Evolutionary conservation across 1,284 basidiomycete species (phyloP), one percentile per base, ranked within the genome.

Genomic region (Puccinia hordei): DNA sequence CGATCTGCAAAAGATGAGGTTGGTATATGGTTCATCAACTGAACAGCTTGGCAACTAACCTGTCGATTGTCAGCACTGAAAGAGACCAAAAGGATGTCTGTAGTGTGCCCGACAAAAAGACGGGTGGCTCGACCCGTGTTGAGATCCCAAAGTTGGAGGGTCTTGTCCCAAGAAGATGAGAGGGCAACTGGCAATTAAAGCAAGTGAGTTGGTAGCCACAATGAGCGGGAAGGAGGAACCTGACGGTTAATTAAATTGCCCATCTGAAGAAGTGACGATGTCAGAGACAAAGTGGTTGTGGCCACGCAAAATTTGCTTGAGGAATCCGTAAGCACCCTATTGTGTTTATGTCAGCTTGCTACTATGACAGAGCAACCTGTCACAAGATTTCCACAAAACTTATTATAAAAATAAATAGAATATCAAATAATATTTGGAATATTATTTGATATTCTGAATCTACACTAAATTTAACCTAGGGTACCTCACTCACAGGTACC

Each of bases 201-300:
- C 30, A 57, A 57, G 22, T 12, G 19, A 33, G 30, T n/a, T 49
- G 57, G 22, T 9, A 35, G 10, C 12, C 12, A 61, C 10, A 9
- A 13, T 15, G 33, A 4, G 17, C 9, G 35, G 19, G 1, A 17
- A n/a, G 38, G n/a, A 41, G 22, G 27, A 5, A 41, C 15, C 4
- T 13, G 10, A 1, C 17, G 33, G 49, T 13, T 17, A 55, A 35
- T 78, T 41, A 78, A 66, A 78, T 55, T 78, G 76, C 12, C 76
- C 76, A 41, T 78, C 76, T 1, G 76, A 78, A 30, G 85, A 85
- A 82, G 85, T 85, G 85, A 97, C 95, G 84, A 99, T 93, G 87
- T 99, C 97, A 77, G 97, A 99, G 83, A 99, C 97, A 86, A 99
- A 99, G 90, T 98, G 95, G 89, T 98, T 98, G 90, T 99, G 97